These are phyloP conservation scores for Saksenaea vasiformis DNA, from an alignment of 371 early-diverging fungal species.

Conservation along the genomic window DNA sequence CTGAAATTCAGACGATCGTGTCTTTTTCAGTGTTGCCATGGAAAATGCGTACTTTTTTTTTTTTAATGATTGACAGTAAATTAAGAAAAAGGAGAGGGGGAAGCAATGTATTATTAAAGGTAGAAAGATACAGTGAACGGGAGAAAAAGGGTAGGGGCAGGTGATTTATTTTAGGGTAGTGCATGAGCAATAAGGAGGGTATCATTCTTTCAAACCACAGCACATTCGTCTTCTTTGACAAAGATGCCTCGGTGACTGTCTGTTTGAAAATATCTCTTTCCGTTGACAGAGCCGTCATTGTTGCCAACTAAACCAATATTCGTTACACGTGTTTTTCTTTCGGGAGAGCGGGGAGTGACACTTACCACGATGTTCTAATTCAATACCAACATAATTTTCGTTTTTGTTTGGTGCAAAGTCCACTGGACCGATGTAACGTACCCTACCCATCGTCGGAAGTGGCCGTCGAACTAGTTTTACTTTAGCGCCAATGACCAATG, in stretches of 20 bases:
- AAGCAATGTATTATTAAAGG: no score
- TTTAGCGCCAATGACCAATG: slow-evolving; percentile 25
- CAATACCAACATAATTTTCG: slow-evolving; percentile 42
- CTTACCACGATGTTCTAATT: slow-evolving; percentile 44
- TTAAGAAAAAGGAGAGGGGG: no score
- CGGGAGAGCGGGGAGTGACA: background rate
- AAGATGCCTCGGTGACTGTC: slow-evolving; percentile 41
- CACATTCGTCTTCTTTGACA: slow-evolving; percentile 30
- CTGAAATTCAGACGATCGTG: no score
- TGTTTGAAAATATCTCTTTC: slow-evolving; percentile 39
- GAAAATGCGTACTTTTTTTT: no score
- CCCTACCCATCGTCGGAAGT: slow-evolving; percentile 33
- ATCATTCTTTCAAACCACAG: slow-evolving; percentile 8
- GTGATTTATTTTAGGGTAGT: background rate
- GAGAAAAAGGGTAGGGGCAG: background rate
- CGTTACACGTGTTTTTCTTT: background rate
- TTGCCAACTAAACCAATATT: slow-evolving; percentile 33
- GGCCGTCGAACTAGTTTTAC: slow-evolving; percentile 37
- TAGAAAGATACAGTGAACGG: background rate
- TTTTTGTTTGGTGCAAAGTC: slow-evolving; percentile 23
- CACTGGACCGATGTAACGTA: slow-evolving; percentile 41
- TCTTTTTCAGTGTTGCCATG: no score
- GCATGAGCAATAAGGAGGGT: background rate
- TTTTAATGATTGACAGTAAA: no score
- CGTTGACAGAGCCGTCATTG: slow-evolving; percentile 41